Evolutionary conservation across 768 basidiomycete species (phyloP), one percentile per base, ranked within the genome.

Genomic region (Phaeotremella skinneri): DNA sequence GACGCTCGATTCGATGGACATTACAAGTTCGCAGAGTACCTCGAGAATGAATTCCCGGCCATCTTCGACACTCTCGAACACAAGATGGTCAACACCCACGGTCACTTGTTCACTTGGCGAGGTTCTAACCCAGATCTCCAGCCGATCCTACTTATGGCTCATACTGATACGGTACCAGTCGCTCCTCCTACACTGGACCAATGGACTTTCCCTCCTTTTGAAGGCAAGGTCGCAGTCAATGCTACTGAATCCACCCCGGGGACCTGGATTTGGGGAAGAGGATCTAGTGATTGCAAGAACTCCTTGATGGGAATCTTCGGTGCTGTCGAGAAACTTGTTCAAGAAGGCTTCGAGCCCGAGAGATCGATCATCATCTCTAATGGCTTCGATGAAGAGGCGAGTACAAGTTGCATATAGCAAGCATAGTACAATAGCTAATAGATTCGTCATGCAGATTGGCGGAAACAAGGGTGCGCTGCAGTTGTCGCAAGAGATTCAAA

Each of bases 21-120:
- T 41, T 62, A 56, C 54, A 59, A 62, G 2, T 74, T 76, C 39
- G 59, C 64, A 11, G 48, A 67, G 31, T 75, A 66, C 59, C 54
- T 76, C 49, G 61, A 70, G 26, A 53, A 53, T 7, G 74, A 75
- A 42, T 75, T 55, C 51, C 66, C 73, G n/a, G 63, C 70, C 39
- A 32, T 69, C 14, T 75, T 62, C 52, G 56, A 59, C 37, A 50
- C 32, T 14, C 79, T 90, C 43, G 69, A 80, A 29, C 80, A 87
- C 59, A 85, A 84, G 7, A 85, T 84, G 64, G 83, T 91, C 66
- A 89, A 90, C 73, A 87, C 84, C 0, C 88, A 87, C 64, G 89
- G 83, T 0, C 80, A 90, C n/a, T 74, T 89, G 6, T 87, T 84
- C 70, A 82, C 84, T 34, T 91, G 89, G 89, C 78, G 81, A 58